Percentiles rank a stretch among this genome's conserved stretches.
Conservation (phyloP, 2,329 filamentous ascomycete genomes). For the Cordyceps javanica region DNA sequence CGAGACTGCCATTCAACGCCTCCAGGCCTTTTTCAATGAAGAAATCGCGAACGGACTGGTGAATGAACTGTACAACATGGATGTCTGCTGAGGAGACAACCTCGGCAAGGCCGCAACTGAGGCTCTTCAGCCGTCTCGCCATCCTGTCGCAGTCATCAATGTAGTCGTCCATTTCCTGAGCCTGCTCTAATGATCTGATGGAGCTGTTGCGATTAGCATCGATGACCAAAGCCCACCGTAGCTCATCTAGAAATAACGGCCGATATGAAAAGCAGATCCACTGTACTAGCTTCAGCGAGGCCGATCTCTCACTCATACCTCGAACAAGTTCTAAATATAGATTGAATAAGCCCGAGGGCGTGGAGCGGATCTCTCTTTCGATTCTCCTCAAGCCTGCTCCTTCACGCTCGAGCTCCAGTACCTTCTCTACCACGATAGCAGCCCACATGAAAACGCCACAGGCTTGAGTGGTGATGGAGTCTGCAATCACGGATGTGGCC, state of each 20-base stretch:
- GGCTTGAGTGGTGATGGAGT: conserved; percentile 21
- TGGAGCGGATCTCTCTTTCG: conserved; percentile 14
- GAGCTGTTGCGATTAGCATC: background rate
- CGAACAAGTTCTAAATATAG: conserved; percentile 22
- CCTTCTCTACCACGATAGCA: conserved; percentile 21
- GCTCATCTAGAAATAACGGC: conserved; percentile 21
- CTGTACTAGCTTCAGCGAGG: conserved; percentile 23
- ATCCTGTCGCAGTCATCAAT: conserved; percentile 6
- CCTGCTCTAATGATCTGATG: conserved; percentile 8
- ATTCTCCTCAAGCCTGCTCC: conserved; percentile 17
- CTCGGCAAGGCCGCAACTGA: conserved; percentile 26
- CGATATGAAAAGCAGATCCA: conserved; percentile 27
- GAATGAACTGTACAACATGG: conserved; percentile 27
- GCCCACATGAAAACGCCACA: conserved; percentile 33
- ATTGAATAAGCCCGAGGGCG: conserved; percentile 19
- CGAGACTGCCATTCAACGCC: conserved; percentile 10
- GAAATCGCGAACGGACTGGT: conserved; percentile 29
- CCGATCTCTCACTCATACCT: conserved; percentile 13
- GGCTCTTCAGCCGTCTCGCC: conserved; percentile 18
- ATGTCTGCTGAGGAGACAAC: background rate
- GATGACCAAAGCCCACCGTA: conserved; percentile 28
- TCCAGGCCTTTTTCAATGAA: conserved; percentile 21
- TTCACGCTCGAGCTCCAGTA: conserved; percentile 14
- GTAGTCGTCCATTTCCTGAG: conserved; percentile 19
- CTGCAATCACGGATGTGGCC: background rate